These are phyloP conservation scores for Nevesoporus exiguus DNA, from an alignment of 768 basidiomycete species.

Conservation along the genomic window DNA sequence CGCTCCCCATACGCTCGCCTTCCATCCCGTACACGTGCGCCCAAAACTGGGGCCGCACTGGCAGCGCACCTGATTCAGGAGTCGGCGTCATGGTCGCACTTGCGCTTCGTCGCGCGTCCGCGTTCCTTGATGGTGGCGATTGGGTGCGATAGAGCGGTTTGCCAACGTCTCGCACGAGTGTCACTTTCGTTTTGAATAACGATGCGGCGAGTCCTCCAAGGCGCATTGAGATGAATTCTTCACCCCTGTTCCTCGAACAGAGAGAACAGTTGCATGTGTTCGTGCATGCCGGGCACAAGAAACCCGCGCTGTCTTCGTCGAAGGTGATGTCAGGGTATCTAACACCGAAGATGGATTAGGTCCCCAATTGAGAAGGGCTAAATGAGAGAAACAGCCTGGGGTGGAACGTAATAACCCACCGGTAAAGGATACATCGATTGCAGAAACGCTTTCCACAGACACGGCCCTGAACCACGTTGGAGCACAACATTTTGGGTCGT, in stretches of 20 bases:
- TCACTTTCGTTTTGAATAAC: constrained; percentile 21
- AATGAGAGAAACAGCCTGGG: constrained; percentile 3
- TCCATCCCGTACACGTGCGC: constrained; percentile 33
- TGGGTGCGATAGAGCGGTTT: not conserved
- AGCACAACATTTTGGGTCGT: constrained; percentile 38
- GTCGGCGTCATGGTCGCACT: not conserved
- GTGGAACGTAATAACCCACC: constrained; percentile 26
- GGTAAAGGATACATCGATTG: constrained; percentile 31
- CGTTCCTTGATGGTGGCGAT: not conserved
- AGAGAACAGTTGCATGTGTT: constrained; percentile 47
- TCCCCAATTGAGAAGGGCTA: not conserved
- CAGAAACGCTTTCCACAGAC: constrained; percentile 36
- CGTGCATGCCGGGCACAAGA: constrained; percentile 45
- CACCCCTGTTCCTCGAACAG: constrained; percentile 46
- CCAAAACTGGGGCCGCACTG: constrained; percentile 25
- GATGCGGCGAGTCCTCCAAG: constrained; percentile 22
- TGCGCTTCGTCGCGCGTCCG: not conserved
- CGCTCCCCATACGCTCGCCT: constrained; percentile 27
- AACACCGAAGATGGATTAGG: not conserved
- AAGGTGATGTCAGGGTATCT: constrained; percentile 42
- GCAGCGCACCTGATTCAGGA: not conserved
- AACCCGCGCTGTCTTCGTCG: constrained; percentile 26
- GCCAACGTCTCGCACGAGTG: constrained; percentile 21
- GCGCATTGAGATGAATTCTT: constrained; percentile 39
- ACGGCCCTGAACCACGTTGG: constrained; percentile 12